Conservation (phyloP, 306 rosid species). For the Bauhinia variegata region DNA sequence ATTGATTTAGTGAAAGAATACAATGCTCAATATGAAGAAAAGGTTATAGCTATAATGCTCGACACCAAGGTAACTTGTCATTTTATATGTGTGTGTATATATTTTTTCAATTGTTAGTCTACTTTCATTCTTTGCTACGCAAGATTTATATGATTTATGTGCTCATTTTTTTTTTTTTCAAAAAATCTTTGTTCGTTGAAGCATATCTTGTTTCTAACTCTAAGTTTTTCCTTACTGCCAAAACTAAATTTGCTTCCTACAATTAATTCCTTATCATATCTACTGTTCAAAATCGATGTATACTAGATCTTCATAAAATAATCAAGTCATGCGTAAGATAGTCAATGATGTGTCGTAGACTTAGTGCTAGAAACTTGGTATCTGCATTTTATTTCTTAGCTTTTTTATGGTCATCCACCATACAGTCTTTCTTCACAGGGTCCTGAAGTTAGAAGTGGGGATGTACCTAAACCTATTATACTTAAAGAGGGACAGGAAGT, state of each 20-base stretch:
- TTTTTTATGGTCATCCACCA: not conserved
- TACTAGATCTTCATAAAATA: not conserved
- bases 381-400: conserved; percentile 4
- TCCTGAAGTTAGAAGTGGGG: conserved; percentile 98
- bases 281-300: not conserved
- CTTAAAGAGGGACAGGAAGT: conserved; percentile 79
- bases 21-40: conserved; percentile 75
- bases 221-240: not conserved
- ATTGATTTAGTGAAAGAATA: conserved; percentile 81
- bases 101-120: not conserved
- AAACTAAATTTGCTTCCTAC: not conserved
- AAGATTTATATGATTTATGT: not conserved
- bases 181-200: not conserved
- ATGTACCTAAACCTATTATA: conserved; percentile 70
- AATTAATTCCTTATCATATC: not conserved
- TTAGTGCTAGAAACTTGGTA: not conserved
- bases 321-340: not conserved
- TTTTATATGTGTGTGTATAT: not conserved
- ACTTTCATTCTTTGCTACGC: not conserved
- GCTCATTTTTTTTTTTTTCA: not conserved
- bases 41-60: conserved; percentile 87
- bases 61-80: conserved; percentile 77
- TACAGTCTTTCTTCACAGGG: conserved; percentile 60
- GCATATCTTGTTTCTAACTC: not conserved
- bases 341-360: not conserved